Conservation (phyloP, 495 filamentous ascomycete species). For the Acidiella bohemica region DNA sequence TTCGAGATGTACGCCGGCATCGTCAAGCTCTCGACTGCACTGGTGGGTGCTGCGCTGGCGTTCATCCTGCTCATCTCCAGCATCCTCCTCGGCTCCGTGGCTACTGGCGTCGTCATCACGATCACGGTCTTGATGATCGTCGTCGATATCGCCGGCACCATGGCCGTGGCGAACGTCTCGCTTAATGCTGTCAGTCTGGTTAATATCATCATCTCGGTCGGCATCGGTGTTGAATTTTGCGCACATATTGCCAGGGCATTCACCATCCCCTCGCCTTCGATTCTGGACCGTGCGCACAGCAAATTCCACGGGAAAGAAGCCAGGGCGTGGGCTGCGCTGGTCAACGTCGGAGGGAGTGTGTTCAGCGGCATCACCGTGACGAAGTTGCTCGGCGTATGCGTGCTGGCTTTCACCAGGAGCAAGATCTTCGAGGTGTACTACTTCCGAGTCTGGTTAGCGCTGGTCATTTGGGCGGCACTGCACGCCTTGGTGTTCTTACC, state of each 20-base stretch:
- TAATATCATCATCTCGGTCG: slow-evolving; percentile 91
- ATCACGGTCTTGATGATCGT: slow-evolving; percentile 82
- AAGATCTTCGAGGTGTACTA: slow-evolving; percentile 99
- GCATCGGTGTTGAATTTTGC: slow-evolving; percentile 93
- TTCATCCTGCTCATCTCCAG: slow-evolving; percentile 70
- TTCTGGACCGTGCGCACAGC: slow-evolving; percentile 60
- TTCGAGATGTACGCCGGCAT: slow-evolving; percentile 94
- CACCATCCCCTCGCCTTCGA: slow-evolving; percentile 68
- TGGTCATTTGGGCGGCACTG: slow-evolving; percentile 75
- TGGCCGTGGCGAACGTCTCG: slow-evolving; percentile 80
- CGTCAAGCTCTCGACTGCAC: slow-evolving; percentile 56
- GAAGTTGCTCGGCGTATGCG: slow-evolving; percentile 81
- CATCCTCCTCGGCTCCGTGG: slow-evolving; percentile 66
- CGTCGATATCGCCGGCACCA: slow-evolving; percentile 85
- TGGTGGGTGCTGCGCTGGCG: slow-evolving; percentile 68
- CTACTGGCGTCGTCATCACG: slow-evolving; percentile 70
- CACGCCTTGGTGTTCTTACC: slow-evolving; percentile 89
- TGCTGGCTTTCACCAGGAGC: slow-evolving; percentile 84
- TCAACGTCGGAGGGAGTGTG: slow-evolving; percentile 85
- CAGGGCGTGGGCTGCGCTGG: slow-evolving; percentile 77
- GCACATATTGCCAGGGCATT: slow-evolving; percentile 93
- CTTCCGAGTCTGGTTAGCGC: slow-evolving; percentile 86
- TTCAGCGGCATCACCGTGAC: slow-evolving; percentile 95
- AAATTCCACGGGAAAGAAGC: slow-evolving; percentile 52
- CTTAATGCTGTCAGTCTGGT: slow-evolving; percentile 94